Evolutionary conservation across 2,329 filamentous ascomycete genomes (phyloP).

Genomic region (Sporothrix phasma): DNA sequence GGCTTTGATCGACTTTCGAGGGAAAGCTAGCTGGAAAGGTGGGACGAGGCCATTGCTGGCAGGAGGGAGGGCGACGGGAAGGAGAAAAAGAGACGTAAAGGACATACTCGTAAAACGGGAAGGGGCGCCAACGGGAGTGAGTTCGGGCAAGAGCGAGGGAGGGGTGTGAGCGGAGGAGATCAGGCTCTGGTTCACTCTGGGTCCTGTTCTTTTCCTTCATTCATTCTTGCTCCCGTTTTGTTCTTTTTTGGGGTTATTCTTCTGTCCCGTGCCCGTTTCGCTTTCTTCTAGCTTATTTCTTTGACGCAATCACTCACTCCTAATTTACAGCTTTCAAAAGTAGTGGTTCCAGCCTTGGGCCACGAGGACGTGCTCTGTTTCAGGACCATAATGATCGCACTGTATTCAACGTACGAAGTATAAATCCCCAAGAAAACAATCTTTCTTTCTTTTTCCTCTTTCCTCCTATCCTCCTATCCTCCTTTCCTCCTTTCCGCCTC

Average conservation of each 20-base stretch:
- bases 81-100: background rate
- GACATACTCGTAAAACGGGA: background rate
- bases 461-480: too few relatives aligned
- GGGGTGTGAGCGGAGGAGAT: background rate
- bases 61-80: background rate
- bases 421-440: background rate
- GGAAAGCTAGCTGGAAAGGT: conserved; percentile 6
- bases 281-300: background rate
- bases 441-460: background rate
- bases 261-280: background rate
- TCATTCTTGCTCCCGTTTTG: background rate
- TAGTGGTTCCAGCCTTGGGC: background rate
- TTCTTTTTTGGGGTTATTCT: background rate
- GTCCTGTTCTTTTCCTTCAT: background rate
- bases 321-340: too few relatives aligned
- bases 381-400: background rate
- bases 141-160: conserved; percentile 1
- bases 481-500: too few relatives aligned
- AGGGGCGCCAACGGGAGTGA: background rate
- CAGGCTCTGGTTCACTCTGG: background rate
- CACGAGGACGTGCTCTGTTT: background rate
- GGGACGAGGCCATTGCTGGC: conserved; percentile 8
- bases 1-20: background rate
- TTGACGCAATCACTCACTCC: too few relatives aligned
- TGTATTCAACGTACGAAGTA: background rate